These are phyloP conservation scores for Orbilia blumenaviensis DNA, from an alignment of 2,329 filamentous ascomycete genomes.

Conservation along the genomic window DNA sequence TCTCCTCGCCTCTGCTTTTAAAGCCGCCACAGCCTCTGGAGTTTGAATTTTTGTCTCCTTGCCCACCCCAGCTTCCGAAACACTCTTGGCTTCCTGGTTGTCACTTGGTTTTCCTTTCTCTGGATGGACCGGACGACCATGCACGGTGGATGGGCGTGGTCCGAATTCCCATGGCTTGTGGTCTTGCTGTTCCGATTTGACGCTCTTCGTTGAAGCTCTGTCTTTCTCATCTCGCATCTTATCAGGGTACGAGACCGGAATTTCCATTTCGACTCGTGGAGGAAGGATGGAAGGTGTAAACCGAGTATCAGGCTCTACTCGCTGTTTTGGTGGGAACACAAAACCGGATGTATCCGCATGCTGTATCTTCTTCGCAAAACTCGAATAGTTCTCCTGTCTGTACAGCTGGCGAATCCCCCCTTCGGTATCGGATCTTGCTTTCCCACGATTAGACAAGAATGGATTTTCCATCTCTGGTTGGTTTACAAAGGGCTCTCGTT, in stretches of 20 bases:
- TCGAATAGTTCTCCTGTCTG: constrained; percentile 19
- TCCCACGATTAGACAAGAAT: constrained; percentile 9
- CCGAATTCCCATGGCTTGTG: constrained; percentile 17
- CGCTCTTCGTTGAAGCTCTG: neutral
- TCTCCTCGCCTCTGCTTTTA: constrained; percentile 34
- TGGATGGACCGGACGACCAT: neutral
- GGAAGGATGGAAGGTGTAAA: constrained; percentile 28
- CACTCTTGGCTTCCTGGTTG: constrained; percentile 19
- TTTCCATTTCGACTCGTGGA: neutral
- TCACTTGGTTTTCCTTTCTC: neutral
- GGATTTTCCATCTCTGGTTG: constrained; percentile 35
- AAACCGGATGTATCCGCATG: constrained; percentile 14
- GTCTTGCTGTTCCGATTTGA: neutral
- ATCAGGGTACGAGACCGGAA: neutral
- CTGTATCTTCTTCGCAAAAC: constrained; percentile 20
- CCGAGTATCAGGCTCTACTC: constrained; percentile 13
- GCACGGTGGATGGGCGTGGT: constrained; percentile 20
- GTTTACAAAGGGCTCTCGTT: neutral
- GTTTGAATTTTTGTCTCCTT: constrained; percentile 23
- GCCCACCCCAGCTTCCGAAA: constrained; percentile 5
- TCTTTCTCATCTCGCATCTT: constrained; percentile 22
- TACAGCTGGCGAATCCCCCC: constrained; percentile 41
- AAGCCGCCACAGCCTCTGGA: constrained; percentile 23
- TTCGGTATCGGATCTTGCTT: constrained; percentile 47
- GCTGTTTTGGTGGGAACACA: constrained; percentile 8